phyloP scores from a whole-genome alignment of 306 rosid genomes.

The Vigna radiata region DNA sequence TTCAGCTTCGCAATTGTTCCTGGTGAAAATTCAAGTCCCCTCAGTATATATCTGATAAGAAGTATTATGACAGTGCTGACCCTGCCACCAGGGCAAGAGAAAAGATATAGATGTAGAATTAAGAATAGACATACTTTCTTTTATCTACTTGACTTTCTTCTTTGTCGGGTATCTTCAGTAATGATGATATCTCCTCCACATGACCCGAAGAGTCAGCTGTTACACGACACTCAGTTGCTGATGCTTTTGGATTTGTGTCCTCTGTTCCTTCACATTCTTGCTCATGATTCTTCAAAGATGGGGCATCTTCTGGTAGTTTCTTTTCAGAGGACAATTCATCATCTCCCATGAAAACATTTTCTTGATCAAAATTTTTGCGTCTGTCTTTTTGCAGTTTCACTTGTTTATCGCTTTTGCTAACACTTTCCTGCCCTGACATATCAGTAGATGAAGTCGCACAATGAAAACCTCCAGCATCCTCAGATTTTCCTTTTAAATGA shows the following conservation, averaged over 20 bases:
- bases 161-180: constrained; percentile 48
- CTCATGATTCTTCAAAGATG: constrained; percentile 38
- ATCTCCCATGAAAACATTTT: constrained; percentile 50
- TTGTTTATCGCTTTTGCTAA: constrained; percentile 53
- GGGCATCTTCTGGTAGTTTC: constrained; percentile 48
- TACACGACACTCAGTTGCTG: constrained; percentile 36
- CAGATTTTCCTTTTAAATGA: constrained; percentile 46
- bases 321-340: constrained; percentile 50
- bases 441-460: constrained; percentile 58
- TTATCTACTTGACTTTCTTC: constrained; percentile 44
- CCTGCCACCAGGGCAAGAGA: constrained; percentile 24
- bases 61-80: constrained; percentile 8
- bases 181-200: constrained; percentile 60
- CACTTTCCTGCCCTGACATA: constrained; percentile 62
- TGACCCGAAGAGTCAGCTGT: constrained; percentile 49
- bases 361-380: constrained; percentile 44
- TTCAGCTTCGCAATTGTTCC: constrained; percentile 54
- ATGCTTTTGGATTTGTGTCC: constrained; percentile 43
- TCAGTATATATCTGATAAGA: constrained; percentile 44
- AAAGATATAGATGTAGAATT: constrained; percentile 14
- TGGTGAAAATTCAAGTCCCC: constrained; percentile 48
- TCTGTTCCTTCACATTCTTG: constrained; percentile 48
- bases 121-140: constrained; percentile 56
- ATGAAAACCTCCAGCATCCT: constrained; percentile 50
- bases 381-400: constrained; percentile 45